Conservation (phyloP, 768 basidiomycete genomes). For the Pisolithus microcarpus region DNA sequence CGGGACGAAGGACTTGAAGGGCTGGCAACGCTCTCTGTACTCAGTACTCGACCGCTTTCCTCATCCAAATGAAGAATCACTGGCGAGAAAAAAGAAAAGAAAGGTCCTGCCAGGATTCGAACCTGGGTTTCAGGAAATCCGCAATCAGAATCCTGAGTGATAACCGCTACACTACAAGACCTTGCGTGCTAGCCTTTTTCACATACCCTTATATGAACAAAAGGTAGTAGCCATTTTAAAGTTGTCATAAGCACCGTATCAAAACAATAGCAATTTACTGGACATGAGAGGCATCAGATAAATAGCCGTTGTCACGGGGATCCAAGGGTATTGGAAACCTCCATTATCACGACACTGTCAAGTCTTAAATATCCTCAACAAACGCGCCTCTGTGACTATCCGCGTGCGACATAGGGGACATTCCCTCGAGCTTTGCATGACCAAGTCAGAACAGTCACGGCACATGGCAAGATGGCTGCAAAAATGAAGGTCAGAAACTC, state of each 20-base stretch:
- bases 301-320: background rate
- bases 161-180: slow-evolving; percentile 34
- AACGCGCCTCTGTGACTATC: slow-evolving; percentile 74
- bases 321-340: background rate
- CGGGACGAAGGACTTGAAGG: too few relatives aligned
- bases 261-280: background rate
- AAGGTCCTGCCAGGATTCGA: slow-evolving; percentile 5
- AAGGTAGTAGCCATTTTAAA: too few relatives aligned
- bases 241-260: too few relatives aligned
- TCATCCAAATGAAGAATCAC: too few relatives aligned
- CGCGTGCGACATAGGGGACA: slow-evolving; percentile 88
- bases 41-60: too few relatives aligned
- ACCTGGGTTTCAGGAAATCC: slow-evolving; percentile 5
- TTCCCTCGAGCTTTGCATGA: slow-evolving; percentile 74
- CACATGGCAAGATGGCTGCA: slow-evolving; percentile 77
- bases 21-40: too few relatives aligned
- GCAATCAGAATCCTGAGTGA: slow-evolving; percentile 33
- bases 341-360: slow-evolving; percentile 9
- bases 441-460: slow-evolving; percentile 65
- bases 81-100: background rate
- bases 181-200: background rate
- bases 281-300: background rate
- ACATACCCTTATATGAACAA: background rate
- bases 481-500: slow-evolving; percentile 2
- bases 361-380: slow-evolving; percentile 69